phyloP scores from a whole-genome alignment of 768 basidiomycete species.

The Tricholoma furcatifolium region DNA sequence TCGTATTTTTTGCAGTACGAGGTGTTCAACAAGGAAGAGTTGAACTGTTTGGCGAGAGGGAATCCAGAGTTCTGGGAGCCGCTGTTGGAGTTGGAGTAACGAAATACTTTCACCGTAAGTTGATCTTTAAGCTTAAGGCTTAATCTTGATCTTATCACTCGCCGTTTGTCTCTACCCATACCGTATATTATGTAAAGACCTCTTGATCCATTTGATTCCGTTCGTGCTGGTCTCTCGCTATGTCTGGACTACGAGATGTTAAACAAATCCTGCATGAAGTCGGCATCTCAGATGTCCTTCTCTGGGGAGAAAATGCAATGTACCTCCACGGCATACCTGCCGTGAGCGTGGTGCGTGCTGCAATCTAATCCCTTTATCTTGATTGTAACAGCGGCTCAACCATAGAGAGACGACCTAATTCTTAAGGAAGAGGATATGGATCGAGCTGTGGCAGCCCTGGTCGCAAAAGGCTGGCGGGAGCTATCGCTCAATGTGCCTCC shows the following conservation, averaged over 20 bases:
- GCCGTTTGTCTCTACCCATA: too few relatives aligned
- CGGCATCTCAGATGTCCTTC: not conserved
- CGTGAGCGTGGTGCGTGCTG: not conserved
- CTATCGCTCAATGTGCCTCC: not conserved
- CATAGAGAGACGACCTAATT: not conserved
- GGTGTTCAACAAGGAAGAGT: not conserved
- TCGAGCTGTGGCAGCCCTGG: not conserved
- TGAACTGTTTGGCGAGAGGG: too few relatives aligned
- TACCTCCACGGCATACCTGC: not conserved
- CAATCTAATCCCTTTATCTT: not conserved
- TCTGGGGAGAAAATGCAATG: conserved; percentile 3
- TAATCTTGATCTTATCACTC: too few relatives aligned
- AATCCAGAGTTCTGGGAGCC: too few relatives aligned
- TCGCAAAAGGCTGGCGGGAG: not conserved
- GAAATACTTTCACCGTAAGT: too few relatives aligned
- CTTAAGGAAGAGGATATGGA: not conserved
- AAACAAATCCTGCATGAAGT: too few relatives aligned
- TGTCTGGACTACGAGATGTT: too few relatives aligned
- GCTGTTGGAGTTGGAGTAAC: too few relatives aligned
- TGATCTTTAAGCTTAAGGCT: too few relatives aligned
- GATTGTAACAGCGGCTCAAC: not conserved
- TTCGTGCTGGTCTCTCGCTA: too few relatives aligned
- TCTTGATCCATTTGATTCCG: too few relatives aligned
- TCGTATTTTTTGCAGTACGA: not conserved
- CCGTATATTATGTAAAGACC: too few relatives aligned